Evolutionary conservation across 2,329 filamentous ascomycete genomes (phyloP).

Genomic region (Pestalotiopsis sp.): DNA sequence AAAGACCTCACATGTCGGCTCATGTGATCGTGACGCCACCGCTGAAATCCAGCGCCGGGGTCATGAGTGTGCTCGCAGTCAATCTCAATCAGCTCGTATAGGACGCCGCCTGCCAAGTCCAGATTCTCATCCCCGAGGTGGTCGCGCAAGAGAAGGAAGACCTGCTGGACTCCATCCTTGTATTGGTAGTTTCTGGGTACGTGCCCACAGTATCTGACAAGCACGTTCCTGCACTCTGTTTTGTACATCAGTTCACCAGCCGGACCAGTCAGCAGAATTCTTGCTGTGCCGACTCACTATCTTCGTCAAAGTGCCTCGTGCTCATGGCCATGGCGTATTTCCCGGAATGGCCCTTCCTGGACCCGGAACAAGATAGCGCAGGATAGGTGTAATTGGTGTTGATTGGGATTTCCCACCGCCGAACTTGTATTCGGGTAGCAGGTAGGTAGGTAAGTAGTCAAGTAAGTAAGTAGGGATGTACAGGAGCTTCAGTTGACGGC

Average conservation of each 20-base stretch:
- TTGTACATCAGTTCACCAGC: neutral
- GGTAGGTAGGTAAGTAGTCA: no score
- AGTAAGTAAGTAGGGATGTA: no score
- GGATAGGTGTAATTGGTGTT: neutral
- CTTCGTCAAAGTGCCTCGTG: slow-evolving; percentile 10
- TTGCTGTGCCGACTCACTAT: slow-evolving; percentile 3
- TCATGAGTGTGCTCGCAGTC: slow-evolving; percentile 47
- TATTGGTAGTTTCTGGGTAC: slow-evolving; percentile 50
- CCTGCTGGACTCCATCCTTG: slow-evolving; percentile 46
- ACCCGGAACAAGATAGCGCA: neutral
- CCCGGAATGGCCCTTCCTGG: neutral
- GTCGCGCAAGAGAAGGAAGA: slow-evolving; percentile 45
- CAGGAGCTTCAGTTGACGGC: no score
- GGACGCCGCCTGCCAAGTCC: slow-evolving; percentile 44
- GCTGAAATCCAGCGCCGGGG: slow-evolving; percentile 47
- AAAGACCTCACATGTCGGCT: slow-evolving; percentile 41
- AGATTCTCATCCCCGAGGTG: slow-evolving; percentile 48
- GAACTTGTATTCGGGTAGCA: no score
- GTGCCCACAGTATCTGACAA: slow-evolving; percentile 45
- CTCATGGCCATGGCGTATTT: neutral
- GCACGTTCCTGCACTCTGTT: slow-evolving; percentile 47
- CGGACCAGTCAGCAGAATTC: neutral
- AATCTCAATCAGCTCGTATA: slow-evolving; percentile 50
- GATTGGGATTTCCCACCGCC: neutral
- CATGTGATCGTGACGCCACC: slow-evolving; percentile 48